These are phyloP conservation scores for Lasiosphaeria hispida DNA, from an alignment of 495 filamentous ascomycete genomes.

Conservation along the genomic window DNA sequence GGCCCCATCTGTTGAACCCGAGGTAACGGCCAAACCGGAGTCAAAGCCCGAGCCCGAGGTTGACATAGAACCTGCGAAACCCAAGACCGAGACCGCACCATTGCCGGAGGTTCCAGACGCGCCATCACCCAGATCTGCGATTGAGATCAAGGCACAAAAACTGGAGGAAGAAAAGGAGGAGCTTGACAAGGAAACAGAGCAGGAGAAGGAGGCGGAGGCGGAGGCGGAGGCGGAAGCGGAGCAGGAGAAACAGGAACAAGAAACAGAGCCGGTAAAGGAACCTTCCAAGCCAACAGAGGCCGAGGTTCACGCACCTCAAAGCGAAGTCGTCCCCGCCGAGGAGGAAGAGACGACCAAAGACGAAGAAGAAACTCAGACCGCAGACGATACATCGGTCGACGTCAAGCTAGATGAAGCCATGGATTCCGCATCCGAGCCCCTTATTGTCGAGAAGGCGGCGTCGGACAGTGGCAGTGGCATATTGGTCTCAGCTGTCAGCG, in stretches of 20 bases:
- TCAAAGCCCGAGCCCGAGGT: neutral
- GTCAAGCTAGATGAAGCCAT: neutral
- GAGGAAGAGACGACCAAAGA: neutral
- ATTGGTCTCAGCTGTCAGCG: too few relatives aligned
- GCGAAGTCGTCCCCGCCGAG: neutral
- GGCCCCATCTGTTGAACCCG: too few relatives aligned
- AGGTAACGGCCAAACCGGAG: neutral
- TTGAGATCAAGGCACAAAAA: too few relatives aligned
- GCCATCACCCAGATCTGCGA: neutral
- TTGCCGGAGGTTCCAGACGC: neutral
- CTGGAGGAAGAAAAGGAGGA: neutral
- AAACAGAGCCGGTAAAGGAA: neutral
- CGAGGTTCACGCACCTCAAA: neutral
- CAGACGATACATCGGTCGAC: too few relatives aligned
- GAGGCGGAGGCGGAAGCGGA: neutral
- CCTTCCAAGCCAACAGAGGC: neutral
- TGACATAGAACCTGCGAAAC: neutral
- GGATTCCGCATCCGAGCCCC: neutral
- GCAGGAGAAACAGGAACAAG: slow-evolving; percentile 13
- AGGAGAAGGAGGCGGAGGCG: neutral
- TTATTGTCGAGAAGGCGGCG: too few relatives aligned
- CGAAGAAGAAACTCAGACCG: too few relatives aligned
- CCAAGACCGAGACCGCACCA: neutral
- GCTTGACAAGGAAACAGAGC: neutral
- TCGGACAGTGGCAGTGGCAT: too few relatives aligned